A percentile compares a stretch with the other conserved stretches of the same genome.
phyloP scores from a whole-genome alignment of 192 early-diverging fungal genomes.

The Backusella australiensis region DNA sequence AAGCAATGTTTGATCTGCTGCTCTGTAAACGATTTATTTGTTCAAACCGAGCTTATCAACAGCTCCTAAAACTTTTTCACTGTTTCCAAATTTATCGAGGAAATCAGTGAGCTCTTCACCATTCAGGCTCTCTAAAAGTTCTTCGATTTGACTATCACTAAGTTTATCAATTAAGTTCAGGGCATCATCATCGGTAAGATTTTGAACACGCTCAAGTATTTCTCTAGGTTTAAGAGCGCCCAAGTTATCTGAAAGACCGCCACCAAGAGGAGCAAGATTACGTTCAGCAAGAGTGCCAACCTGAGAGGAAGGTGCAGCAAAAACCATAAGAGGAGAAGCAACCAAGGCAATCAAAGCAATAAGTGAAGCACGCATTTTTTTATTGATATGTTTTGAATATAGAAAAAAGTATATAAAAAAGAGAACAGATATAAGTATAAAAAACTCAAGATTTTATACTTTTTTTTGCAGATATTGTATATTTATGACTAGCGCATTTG shows the following conservation, averaged over 20 bases:
- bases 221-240: neutral
- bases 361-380: neutral
- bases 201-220: neutral
- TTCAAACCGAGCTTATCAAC: neutral
- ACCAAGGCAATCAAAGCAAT: neutral
- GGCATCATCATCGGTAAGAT: neutral
- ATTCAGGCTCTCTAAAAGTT: neutral
- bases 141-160: neutral
- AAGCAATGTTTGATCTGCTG: neutral
- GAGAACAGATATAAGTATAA: neutral
- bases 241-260: neutral
- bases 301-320: neutral
- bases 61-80: fast-evolving
- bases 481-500: too few relatives aligned
- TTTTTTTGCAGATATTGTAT: neutral
- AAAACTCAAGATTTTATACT: neutral
- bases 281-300: neutral
- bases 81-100: neutral
- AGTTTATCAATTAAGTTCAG: neutral
- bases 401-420: neutral
- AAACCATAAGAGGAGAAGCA: neutral
- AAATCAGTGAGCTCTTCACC: neutral
- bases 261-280: neutral
- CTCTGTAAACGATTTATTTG: neutral
- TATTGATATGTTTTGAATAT: neutral